phyloP scores from a whole-genome alignment of 1,284 basidiomycete genomes.

The Marasmius sp. region DNA sequence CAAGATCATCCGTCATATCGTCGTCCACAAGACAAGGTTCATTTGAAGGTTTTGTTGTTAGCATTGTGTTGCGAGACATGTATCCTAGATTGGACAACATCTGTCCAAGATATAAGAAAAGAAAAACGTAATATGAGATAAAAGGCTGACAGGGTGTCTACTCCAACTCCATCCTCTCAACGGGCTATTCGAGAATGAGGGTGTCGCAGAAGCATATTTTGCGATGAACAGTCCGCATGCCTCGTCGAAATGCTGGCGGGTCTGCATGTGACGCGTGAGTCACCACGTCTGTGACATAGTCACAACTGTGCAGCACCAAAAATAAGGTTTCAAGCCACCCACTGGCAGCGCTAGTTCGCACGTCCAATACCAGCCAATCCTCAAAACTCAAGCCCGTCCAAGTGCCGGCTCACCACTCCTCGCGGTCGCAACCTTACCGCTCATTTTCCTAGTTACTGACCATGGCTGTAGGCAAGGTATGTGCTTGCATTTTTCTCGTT shows the following conservation, averaged over 20 bases:
- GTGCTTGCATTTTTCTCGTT: constrained; percentile 14
- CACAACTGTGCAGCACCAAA: constrained; percentile 48
- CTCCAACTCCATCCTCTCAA: constrained; percentile 55
- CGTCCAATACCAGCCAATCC: constrained; percentile 41
- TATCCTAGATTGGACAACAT: constrained; percentile 45
- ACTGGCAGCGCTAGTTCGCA: constrained; percentile 11
- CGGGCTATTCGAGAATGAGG: constrained; percentile 12
- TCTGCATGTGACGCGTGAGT: constrained; percentile 38
- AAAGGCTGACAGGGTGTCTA: constrained; percentile 29
- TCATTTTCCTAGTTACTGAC: constrained; percentile 37
- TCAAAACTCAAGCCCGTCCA: constrained; percentile 52
- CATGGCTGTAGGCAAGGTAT: constrained; percentile 93
- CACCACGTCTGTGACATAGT: constrained; percentile 9
- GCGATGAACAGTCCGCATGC: constrained; percentile 56
- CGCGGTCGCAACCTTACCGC: constrained; percentile 45
- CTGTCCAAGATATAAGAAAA: constrained; percentile 7
- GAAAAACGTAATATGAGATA: constrained; percentile 8
- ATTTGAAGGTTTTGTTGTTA: constrained; percentile 7
- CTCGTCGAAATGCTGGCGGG: constrained; percentile 61
- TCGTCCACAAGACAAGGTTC: background rate
- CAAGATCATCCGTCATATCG: background rate
- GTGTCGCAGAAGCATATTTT: constrained; percentile 19
- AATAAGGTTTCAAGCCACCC: constrained; percentile 33
- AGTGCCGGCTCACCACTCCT: constrained; percentile 43
- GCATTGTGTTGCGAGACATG: constrained; percentile 37